Evolutionary conservation across 2,329 filamentous ascomycete genomes (phyloP).

Genomic region (Paracoccidioides lutzii): DNA sequence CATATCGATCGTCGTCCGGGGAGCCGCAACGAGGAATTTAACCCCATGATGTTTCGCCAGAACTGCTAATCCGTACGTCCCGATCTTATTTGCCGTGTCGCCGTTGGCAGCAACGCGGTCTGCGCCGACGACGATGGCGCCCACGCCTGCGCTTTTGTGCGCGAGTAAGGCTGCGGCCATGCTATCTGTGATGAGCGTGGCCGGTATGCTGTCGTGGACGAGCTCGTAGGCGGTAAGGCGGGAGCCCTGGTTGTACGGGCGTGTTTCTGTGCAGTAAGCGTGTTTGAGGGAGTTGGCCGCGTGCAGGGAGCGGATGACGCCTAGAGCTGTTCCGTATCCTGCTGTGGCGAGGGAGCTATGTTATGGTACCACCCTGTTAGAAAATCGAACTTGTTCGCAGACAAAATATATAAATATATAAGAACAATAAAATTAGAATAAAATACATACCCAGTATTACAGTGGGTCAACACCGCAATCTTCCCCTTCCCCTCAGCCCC

Average conservation of each 20-base stretch:
- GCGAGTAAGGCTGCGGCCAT: conserved; percentile 83
- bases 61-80: conserved; percentile 87
- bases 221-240: conserved; percentile 91
- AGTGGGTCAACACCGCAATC: conserved; percentile 86
- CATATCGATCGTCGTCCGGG: conserved; percentile 85
- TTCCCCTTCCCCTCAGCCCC: conserved; percentile 37
- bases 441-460: conserved; percentile 68
- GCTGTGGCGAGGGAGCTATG: conserved; percentile 77
- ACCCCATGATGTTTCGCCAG: conserved; percentile 75
- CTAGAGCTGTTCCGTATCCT: conserved; percentile 91
- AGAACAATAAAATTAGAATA: background rate
- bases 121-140: conserved; percentile 83
- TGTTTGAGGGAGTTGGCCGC: conserved; percentile 54
- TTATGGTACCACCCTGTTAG: background rate
- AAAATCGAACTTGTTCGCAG: background rate
- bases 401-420: conserved; percentile 5
- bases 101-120: conserved; percentile 93
- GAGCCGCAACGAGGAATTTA: conserved; percentile 90
- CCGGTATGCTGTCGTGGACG: conserved; percentile 83
- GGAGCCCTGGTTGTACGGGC: conserved; percentile 95
- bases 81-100: conserved; percentile 97
- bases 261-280: conserved; percentile 91
- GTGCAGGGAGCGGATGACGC: conserved; percentile 78
- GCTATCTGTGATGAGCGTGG: conserved; percentile 86
- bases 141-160: conserved; percentile 49